Base-by-base conservation (phyloP, 768 basidiomycete genomes). In the Cystofilobasidium bisporidii region DNA sequence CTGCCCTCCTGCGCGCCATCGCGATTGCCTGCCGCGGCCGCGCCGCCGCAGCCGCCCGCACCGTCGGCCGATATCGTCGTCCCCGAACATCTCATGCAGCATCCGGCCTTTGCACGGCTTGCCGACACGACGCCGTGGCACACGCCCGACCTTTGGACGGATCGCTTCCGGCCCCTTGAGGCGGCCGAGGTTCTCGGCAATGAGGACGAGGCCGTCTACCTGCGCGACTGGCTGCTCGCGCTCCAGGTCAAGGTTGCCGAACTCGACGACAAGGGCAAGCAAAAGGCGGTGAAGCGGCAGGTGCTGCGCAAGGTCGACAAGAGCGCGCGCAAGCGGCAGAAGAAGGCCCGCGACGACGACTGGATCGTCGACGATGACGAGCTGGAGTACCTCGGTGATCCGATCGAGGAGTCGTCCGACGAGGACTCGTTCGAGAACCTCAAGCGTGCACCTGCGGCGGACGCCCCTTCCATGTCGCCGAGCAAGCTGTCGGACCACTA, bases 141-240 rank as follows among this genome's bases (percentile, higher is more conserved):
- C 18, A 69, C 72, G 33, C 67, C 71, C 28, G 73, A 75, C 18
- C 61, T 74, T 4, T 78, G 77, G 77, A 64, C 65, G 33, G 76
- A 78, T 58, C 65, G 71, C 28, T 78, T 74, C 63, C 70, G 72
- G 56, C 77, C 77, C 6, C 62, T 56, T 6, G 20, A 32, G 0
- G 72, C 76, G 2, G 22, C 61, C 11, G 71, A 78, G 61, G 74
- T 77, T 4, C 69, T 78, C 12, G 74, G 73, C 6, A 78, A 77
- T 69, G 74, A 75, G 56, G 48, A 63, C 8, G 76, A 76, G 65
- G 72, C 76, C 15, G 64, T 67, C 1, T 78, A 78, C 62, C 72
- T 77, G 17, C 71, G 71, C 9, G 73, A 76, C 28, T 78, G 77
- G 77, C 69, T 78, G 1, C 48, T 60, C 15, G 72, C 73, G 10